Evolutionary conservation across 371 early-diverging fungal species (phyloP).

Genomic region (Mucor piriformis): DNA sequence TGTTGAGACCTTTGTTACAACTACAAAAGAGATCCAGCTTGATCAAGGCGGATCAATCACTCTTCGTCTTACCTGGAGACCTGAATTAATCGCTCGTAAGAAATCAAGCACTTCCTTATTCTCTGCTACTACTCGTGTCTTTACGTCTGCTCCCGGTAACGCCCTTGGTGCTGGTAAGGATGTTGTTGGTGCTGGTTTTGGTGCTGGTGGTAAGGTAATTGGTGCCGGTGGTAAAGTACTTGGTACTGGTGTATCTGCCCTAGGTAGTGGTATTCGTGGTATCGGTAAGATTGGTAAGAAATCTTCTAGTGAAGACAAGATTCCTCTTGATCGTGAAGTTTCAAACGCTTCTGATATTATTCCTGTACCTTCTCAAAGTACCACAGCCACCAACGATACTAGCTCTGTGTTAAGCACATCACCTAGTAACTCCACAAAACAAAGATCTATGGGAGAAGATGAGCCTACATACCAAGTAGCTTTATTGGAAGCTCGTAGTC

Average conservation of each 20-base stretch:
- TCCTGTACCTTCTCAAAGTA: background rate
- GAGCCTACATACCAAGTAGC: conserved; percentile 47
- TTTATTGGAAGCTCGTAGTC: conserved; percentile 57
- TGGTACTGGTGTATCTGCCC: conserved; percentile 41
- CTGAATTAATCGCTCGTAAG: conserved; percentile 49
- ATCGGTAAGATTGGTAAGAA: conserved; percentile 39
- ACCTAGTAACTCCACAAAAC: conserved; percentile 19
- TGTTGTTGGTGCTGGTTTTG: conserved; percentile 43
- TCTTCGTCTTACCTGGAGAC: conserved; percentile 49
- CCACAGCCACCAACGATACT: conserved; percentile 6
- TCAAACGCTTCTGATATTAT: background rate
- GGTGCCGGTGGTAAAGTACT: conserved; percentile 44
- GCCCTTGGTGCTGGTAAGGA: conserved; percentile 43
- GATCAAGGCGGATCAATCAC: conserved; percentile 30
- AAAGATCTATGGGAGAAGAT: conserved; percentile 27
- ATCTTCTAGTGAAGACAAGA: background rate
- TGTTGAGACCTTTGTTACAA: conserved; percentile 44
- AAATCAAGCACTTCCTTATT: conserved; percentile 40
- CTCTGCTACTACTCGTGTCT: conserved; percentile 47
- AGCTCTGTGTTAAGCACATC: conserved; percentile 12
- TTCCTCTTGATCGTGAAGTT: background rate
- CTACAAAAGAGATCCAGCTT: conserved; percentile 33
- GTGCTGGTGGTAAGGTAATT: conserved; percentile 42
- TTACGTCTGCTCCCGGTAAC: conserved; percentile 44
- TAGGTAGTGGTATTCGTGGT: conserved; percentile 41